These are phyloP conservation scores for Platanus orientalis DNA, from an alignment of 164 flowering plant genomes.

Conservation along the genomic window DNA sequence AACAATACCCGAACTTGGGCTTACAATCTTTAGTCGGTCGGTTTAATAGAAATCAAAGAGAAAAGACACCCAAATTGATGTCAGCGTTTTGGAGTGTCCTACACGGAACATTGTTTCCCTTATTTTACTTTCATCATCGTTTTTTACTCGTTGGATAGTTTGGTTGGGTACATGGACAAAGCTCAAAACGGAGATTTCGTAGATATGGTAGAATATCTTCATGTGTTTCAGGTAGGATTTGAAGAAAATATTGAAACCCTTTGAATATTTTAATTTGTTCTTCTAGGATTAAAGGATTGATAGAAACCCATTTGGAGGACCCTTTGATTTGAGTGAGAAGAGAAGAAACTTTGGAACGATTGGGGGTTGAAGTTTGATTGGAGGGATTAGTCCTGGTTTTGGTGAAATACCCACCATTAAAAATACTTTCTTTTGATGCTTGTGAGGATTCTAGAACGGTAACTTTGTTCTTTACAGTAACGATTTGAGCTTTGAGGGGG, in stretches of 20 bases:
- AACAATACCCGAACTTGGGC: neutral
- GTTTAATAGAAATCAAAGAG: neutral
- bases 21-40: neutral
- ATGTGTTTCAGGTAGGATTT: too few species aligned
- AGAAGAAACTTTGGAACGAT: too few species aligned
- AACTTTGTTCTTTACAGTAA: neutral
- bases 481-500: neutral
- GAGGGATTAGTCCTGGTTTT: slow-evolving; percentile 15
- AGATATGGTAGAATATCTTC: too few species aligned
- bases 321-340: neutral
- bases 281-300: neutral
- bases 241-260: too few species aligned
- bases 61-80: neutral
- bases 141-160: too few species aligned
- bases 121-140: too few species aligned
- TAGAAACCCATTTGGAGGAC: neutral
- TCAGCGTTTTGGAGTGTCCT: neutral
- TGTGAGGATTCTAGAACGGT: slow-evolving; percentile 7
- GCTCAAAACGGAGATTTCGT: neutral
- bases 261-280: too few species aligned
- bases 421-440: neutral
- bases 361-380: too few species aligned
- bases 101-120: neutral
- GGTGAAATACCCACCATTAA: slow-evolving; percentile 15
- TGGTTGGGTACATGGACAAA: neutral